These are phyloP conservation scores for Naegleria fowleri DNA, from an alignment of 208 protist species.

Conservation along the genomic window DNA sequence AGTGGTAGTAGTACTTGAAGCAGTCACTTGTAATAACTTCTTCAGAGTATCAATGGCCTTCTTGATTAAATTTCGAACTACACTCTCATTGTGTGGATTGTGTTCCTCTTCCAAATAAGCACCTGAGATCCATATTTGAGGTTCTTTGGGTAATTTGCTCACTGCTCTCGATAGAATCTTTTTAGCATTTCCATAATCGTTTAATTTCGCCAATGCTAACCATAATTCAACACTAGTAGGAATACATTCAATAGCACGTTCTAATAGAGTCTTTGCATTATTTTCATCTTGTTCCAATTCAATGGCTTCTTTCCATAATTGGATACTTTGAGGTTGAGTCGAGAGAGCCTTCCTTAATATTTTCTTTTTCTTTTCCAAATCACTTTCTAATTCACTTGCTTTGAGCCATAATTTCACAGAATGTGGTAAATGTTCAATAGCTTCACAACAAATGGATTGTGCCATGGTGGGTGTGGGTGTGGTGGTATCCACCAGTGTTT, in stretches of 20 bases:
- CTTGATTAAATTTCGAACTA: conserved; percentile 38
- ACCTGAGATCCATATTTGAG: conserved; percentile 78
- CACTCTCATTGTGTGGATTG: neutral
- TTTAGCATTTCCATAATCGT: conserved; percentile 68
- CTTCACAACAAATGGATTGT: conserved; percentile 63
- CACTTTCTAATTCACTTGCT: conserved; percentile 62
- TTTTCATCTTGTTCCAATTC: conserved; percentile 66
- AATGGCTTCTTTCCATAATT: conserved; percentile 72
- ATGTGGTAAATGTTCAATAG: conserved; percentile 59
- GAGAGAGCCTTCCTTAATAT: conserved; percentile 59
- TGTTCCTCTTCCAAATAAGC: conserved; percentile 75
- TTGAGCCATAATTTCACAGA: conserved; percentile 76
- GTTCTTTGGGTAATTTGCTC: conserved; percentile 60
- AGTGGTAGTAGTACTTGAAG: conserved; percentile 31
- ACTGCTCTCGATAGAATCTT: conserved; percentile 67
- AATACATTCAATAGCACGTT: conserved; percentile 75
- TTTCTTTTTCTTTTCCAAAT: conserved; percentile 50
- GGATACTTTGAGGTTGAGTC: conserved; percentile 64
- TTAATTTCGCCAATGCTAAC: conserved; percentile 78
- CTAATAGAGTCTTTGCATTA: conserved; percentile 69
- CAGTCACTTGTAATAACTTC: neutral
- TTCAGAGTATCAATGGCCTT: conserved; percentile 38
- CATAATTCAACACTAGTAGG: conserved; percentile 72
- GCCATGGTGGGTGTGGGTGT: conserved; percentile 53
- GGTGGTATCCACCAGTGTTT: too few species aligned